Base-by-base conservation (phyloP, 1,139 yeast genomes). In the Ogataea hybrid region DNA sequence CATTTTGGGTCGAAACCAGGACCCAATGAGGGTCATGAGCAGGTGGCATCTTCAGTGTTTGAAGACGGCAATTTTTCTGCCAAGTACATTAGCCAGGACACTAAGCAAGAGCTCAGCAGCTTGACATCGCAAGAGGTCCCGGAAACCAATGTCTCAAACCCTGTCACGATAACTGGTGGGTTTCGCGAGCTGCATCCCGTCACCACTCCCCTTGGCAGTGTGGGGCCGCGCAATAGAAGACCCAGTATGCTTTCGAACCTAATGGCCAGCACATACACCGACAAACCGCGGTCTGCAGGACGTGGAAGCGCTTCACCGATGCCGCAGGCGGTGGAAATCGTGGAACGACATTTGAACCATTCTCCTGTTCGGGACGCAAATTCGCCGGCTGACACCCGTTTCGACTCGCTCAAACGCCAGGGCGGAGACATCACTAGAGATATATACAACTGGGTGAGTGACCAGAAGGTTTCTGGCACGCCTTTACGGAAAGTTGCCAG, bases 401-500 rank as follows among this genome's bases (percentile, higher is more conserved):
- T 73, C 51, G 79, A 77, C 35, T 73, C 84, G 6, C 65, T 88
- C 42, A 75, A 77, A 46, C 63, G 79, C 21, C 95, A 84, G 60
- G 95, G 96, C 20, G 97, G 94, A 11, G 96, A 88, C 57, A 81
- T 88, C 35, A 85, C 94, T 6, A 71, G 96, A 46, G 94, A 85
- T 52, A 71, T 88, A 30, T 86, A 86, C 64, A 82, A 81, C 52
- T 85, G 78, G 88, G 79, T 77, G 44, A 67, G 71, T 37, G 79
- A 73, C 41, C 81, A 76, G 50, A 54, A 42, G 20, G 38, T 39
- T 6, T 47, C 43, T 6, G 45, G 51, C 1, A 46, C 56, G 10
- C 54, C 62, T 3, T 37, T 66, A 22, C 60, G 65, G 28, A 55
- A 70, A 27, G 61, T 68, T 1, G 47, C 50, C 6, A 56, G 62